Percentiles rank a stretch among this genome's conserved stretches.
phyloP scores from a whole-genome alignment of 2,329 filamentous ascomycete species.

The Cladobotryum protrusum region DNA sequence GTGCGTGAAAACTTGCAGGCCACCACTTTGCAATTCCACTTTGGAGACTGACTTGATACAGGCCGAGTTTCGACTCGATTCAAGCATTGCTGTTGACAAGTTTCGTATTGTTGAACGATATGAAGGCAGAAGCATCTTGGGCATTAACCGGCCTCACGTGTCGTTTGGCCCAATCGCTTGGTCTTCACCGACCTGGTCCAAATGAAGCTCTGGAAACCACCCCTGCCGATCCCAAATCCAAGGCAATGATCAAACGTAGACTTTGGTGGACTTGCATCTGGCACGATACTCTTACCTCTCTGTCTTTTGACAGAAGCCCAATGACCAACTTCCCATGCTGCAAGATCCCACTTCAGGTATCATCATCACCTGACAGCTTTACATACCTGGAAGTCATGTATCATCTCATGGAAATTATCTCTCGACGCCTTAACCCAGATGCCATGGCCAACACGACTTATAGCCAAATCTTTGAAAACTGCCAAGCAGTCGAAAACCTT shows the following conservation, averaged over 20 bases:
- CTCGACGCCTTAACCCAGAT: conserved; percentile 51
- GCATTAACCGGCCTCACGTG: conserved; percentile 58
- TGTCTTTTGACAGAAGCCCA: conserved; percentile 60
- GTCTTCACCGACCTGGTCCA: conserved; percentile 46
- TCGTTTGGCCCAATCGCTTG: conserved; percentile 58
- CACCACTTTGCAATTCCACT: no score
- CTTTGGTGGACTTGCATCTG: conserved; percentile 62
- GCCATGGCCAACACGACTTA: conserved; percentile 44
- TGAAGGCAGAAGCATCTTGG: conserved; percentile 65
- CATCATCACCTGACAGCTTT: conserved; percentile 40
- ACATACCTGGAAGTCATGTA: conserved; percentile 62
- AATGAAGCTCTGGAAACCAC: conserved; percentile 40
- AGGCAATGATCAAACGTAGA: conserved; percentile 49
- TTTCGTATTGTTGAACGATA: conserved; percentile 60
- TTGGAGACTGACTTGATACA: conserved; percentile 19
- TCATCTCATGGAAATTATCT: conserved; percentile 56
- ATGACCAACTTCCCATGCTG: conserved; percentile 56
- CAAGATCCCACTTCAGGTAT: conserved; percentile 43
- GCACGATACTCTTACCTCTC: conserved; percentile 60
- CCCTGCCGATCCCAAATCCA: conserved; percentile 40
- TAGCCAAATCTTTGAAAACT: conserved; percentile 51
- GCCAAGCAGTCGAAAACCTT: conserved; percentile 47
- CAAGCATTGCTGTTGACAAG: conserved; percentile 57
- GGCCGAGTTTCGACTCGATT: conserved; percentile 59
- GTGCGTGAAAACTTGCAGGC: conserved; percentile 20